Conservation (phyloP, 306 rosid species). For the Rubus idaeus region DNA sequence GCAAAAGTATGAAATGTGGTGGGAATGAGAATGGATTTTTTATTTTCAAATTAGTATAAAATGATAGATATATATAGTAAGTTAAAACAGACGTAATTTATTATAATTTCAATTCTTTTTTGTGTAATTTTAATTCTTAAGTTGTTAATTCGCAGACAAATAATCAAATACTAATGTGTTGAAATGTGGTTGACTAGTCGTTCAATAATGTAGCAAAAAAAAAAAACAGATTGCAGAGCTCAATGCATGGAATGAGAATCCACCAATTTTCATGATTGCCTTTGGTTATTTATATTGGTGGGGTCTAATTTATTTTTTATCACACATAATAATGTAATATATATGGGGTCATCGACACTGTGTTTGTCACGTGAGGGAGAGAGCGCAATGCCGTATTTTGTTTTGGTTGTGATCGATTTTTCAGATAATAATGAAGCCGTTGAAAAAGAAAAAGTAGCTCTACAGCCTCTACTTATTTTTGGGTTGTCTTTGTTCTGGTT, state of each 20-base stretch:
- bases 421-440: not conserved
- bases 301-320: not conserved
- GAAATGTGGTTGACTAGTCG: constrained; percentile 26
- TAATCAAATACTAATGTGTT: not conserved
- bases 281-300: not conserved
- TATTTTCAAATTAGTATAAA: not conserved
- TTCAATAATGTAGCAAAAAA: not conserved
- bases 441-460: not conserved
- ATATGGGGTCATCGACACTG: not conserved
- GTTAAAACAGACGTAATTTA: too few species aligned
- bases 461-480: too few species aligned
- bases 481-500: too few species aligned
- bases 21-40: constrained; percentile 39
- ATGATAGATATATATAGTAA: too few species aligned
- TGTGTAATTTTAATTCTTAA: too few species aligned
- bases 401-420: not conserved
- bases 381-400: not conserved
- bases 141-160: too few species aligned
- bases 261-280: constrained; percentile 55
- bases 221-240: constrained; percentile 44
- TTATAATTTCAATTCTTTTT: too few species aligned
- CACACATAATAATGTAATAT: too few species aligned
- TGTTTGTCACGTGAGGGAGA: not conserved
- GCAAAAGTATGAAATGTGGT: constrained; percentile 25
- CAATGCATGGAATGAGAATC: constrained; percentile 48